A percentile compares a stretch with the other conserved stretches of the same genome.
phyloP scores from a whole-genome alignment of 331 rosid species.

The Erythrophleum ivorense region DNA sequence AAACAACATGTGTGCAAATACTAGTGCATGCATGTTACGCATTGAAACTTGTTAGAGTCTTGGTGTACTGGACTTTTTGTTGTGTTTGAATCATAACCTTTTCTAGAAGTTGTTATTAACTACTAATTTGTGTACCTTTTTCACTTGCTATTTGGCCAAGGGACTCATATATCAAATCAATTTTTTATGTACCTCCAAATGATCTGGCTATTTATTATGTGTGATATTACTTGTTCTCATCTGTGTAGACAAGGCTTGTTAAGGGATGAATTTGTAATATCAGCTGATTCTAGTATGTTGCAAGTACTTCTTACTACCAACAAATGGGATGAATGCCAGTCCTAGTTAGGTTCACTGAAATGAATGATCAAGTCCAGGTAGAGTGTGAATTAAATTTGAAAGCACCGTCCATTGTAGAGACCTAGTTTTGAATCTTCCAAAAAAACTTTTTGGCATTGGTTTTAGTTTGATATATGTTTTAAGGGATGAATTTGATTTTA shows the following conservation, averaged over 20 bases:
- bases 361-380: constrained; percentile 98
- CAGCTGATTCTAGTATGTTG: constrained; percentile 8
- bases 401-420: not conserved
- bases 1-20: not conserved
- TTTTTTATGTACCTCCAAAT: not conserved
- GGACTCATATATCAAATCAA: not conserved
- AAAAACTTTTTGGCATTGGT: too few species aligned
- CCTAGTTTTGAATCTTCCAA: too few species aligned
- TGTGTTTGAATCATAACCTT: not conserved
- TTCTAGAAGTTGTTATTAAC: not conserved
- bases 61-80: not conserved
- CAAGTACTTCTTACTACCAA: constrained; percentile 91
- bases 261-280: too few species aligned
- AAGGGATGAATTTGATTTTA: too few species aligned
- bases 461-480: too few species aligned
- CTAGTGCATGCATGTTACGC: not conserved
- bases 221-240: not conserved
- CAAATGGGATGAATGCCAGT: constrained; percentile 99
- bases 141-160: not conserved
- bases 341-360: constrained; percentile 94
- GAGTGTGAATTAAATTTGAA: constrained; percentile 61
- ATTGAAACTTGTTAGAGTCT: not conserved
- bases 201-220: not conserved
- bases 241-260: not conserved
- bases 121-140: not conserved